Conservation (phyloP, 2,329 filamentous ascomycete species). For the Pseudogymnoascus sp. region DNA sequence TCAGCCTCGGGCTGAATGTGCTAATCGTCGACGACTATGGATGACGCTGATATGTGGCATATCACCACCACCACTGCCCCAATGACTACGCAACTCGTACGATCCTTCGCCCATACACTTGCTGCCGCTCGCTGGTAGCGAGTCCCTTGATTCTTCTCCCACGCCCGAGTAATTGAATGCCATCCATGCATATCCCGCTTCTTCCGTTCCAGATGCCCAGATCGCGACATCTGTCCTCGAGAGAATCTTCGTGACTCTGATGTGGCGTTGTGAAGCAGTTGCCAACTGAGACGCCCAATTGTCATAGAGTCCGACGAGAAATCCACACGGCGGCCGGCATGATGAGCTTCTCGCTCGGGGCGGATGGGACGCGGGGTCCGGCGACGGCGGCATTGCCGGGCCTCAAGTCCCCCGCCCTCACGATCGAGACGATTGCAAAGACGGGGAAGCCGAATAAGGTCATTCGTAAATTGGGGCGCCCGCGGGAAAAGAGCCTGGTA, state of each 20-base stretch:
- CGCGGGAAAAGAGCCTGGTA: background rate
- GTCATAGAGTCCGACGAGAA: background rate
- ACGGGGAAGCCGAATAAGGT: background rate
- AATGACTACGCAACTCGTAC: conserved; percentile 6
- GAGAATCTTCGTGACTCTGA: background rate
- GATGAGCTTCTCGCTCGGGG: conserved; percentile 6
- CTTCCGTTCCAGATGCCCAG: background rate
- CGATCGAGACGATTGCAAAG: background rate
- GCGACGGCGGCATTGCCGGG: background rate
- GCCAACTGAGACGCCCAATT: background rate
- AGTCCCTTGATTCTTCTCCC: background rate
- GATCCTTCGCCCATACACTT: background rate
- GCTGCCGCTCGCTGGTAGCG: background rate
- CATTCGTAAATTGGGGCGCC: background rate
- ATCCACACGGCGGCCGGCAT: background rate
- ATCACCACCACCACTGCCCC: conserved; percentile 3
- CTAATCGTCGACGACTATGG: background rate
- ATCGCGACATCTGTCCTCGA: background rate
- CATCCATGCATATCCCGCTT: background rate
- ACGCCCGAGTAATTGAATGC: background rate
- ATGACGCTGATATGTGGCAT: conserved; percentile 5
- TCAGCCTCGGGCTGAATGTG: conserved; percentile 4
- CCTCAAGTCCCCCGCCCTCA: background rate
- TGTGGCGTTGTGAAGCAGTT: background rate
- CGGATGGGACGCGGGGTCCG: background rate